Percentiles rank a stretch among this genome's conserved stretches.
Evolutionary conservation across 1,284 basidiomycete genomes (phyloP).

Genomic region (Pyrrhoderma noxium): DNA sequence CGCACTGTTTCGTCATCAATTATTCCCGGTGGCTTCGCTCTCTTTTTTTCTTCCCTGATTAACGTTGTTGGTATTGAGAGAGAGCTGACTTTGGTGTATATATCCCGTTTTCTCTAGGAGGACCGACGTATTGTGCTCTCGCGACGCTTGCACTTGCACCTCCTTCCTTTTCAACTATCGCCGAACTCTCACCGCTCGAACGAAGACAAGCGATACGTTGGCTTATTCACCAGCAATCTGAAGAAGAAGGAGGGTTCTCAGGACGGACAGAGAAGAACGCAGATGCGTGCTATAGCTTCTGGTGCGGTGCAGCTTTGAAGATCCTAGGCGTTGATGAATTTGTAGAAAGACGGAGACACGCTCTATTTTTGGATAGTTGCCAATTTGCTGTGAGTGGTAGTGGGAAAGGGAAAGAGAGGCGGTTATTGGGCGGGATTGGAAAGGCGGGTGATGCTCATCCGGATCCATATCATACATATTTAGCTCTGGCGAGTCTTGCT

Average conservation of each 20-base stretch:
- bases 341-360: constrained; percentile 50
- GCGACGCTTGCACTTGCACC: constrained; percentile 63
- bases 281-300: constrained; percentile 94
- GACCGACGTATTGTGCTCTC: constrained; percentile 88
- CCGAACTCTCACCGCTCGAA: constrained; percentile 37
- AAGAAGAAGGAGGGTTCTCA: constrained; percentile 65
- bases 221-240: constrained; percentile 65
- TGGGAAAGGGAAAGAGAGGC: too few species aligned
- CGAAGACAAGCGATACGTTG: constrained; percentile 59
- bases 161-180: constrained; percentile 19
- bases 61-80: background rate
- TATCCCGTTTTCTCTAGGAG: too few species aligned
- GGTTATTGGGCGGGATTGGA: constrained; percentile 70
- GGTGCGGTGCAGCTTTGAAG: constrained; percentile 74
- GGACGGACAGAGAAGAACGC: constrained; percentile 76
- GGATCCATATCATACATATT: constrained; percentile 90
- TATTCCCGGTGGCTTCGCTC: background rate
- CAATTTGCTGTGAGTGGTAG: constrained; percentile 46
- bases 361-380: constrained; percentile 60
- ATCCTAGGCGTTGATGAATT: constrained; percentile 35
- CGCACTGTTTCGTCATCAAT: background rate
- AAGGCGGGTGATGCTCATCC: constrained; percentile 65
- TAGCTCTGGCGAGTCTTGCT: constrained; percentile 75
- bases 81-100: too few species aligned
- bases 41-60: background rate